phyloP scores from a whole-genome alignment of 2,329 filamentous ascomycete genomes.

The Ceratocystis huliohia region DNA sequence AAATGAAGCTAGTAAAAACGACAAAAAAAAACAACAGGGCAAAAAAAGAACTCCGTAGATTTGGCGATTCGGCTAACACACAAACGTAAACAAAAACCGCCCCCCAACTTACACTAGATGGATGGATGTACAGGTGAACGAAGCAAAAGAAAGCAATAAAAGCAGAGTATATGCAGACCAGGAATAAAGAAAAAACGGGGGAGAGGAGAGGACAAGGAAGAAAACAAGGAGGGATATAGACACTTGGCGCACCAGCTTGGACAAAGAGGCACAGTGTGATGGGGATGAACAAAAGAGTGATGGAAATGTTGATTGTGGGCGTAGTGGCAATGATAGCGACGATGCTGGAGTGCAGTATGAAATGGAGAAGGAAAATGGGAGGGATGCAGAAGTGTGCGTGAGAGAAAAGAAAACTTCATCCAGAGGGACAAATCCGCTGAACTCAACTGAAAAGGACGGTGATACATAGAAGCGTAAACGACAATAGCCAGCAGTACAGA shows the following conservation, averaged over 20 bases:
- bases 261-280: neutral
- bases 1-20: neutral
- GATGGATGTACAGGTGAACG: conserved; percentile 7
- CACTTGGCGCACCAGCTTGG: neutral
- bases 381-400: conserved; percentile 5
- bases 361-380: conserved; percentile 11
- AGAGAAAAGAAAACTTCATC: neutral
- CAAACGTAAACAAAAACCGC: neutral
- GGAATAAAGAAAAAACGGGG: neutral
- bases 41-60: conserved; percentile 9
- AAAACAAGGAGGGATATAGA: neutral
- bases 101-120: neutral
- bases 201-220: neutral
- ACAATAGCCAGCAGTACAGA: conserved; percentile 13
- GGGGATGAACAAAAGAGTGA: neutral
- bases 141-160: conserved; percentile 8
- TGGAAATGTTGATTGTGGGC: too few species aligned
- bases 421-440: conserved; percentile 1
- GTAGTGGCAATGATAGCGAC: neutral
- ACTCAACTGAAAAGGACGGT: conserved; percentile 1
- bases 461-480: conserved; percentile 13
- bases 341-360: neutral
- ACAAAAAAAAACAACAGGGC: neutral
- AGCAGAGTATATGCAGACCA: conserved; percentile 2
- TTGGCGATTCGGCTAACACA: neutral